These are phyloP conservation scores for Plectranthus barbatus DNA, from an alignment of 257 asterid species.

Conservation along the genomic window DNA sequence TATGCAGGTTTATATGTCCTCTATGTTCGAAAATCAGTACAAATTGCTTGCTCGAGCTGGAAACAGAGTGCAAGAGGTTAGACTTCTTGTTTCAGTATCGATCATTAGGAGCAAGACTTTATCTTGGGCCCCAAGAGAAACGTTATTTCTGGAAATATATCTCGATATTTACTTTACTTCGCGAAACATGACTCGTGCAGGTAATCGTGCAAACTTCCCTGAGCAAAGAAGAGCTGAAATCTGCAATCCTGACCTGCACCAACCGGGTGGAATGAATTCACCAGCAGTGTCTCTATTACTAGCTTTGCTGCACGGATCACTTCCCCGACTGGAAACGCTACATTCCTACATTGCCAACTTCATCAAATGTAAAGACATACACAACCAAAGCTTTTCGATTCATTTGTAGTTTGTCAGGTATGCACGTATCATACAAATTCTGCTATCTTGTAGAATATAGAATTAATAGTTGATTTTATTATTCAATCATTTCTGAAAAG, in stretches of 20 bases:
- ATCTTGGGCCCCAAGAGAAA: no score
- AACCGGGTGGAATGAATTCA: slow-evolving; percentile 53
- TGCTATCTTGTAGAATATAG: background rate
- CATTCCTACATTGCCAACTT: background rate
- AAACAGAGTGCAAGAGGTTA: slow-evolving; percentile 82
- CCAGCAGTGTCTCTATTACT: background rate
- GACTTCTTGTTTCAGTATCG: background rate
- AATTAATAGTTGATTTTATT: background rate
- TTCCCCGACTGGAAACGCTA: background rate
- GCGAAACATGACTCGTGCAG: slow-evolving; percentile 28
- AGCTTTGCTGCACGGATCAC: no score
- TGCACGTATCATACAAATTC: background rate
- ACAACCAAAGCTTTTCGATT: background rate
- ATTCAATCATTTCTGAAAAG: background rate
- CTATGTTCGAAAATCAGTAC: slow-evolving; percentile 78
- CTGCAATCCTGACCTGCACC: slow-evolving; percentile 71
- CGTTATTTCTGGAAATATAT: background rate
- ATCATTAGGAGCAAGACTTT: background rate
- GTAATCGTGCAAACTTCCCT: slow-evolving; percentile 64
- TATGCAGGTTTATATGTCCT: slow-evolving; percentile 79
- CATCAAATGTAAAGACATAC: background rate
- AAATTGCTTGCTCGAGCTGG: slow-evolving; percentile 94
- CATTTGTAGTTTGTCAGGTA: background rate
- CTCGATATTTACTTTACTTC: background rate
- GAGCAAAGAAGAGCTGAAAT: slow-evolving; percentile 72